These are phyloP conservation scores for Xylariaceae sp. DNA, from an alignment of 2,329 filamentous ascomycete genomes.

Conservation along the genomic window DNA sequence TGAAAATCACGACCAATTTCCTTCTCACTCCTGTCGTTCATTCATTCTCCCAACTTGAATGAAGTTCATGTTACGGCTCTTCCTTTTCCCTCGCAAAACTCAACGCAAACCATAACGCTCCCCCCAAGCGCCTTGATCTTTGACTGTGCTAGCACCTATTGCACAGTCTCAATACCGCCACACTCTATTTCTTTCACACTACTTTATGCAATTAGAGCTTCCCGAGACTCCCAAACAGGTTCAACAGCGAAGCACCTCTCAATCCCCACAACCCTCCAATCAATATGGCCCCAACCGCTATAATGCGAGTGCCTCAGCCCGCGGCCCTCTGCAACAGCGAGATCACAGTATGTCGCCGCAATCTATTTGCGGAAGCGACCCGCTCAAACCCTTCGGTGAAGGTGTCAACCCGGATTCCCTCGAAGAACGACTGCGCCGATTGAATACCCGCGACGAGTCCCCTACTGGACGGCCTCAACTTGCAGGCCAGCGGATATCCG, in stretches of 20 bases:
- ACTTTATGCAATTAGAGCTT: slow-evolving; percentile 70
- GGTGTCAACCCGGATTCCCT: slow-evolving; percentile 51
- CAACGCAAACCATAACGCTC: background rate
- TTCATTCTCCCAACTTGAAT: slow-evolving; percentile 1
- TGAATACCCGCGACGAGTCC: slow-evolving; percentile 51
- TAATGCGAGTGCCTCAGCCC: slow-evolving; percentile 48
- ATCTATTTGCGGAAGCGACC: slow-evolving; percentile 40
- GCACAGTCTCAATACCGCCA: slow-evolving; percentile 55
- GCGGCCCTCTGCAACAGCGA: slow-evolving; percentile 41
- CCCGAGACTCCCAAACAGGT: slow-evolving; percentile 42
- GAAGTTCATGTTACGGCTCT: slow-evolving; percentile 7
- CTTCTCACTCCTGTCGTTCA: slow-evolving; percentile 1
- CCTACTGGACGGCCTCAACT: slow-evolving; percentile 36
- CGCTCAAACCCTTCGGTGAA: slow-evolving; percentile 34
- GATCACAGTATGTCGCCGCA: slow-evolving; percentile 46
- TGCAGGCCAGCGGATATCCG: slow-evolving; percentile 61
- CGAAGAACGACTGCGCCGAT: slow-evolving; percentile 57
- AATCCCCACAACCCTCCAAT: slow-evolving; percentile 43
- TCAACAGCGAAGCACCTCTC: slow-evolving; percentile 41
- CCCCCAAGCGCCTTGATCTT: slow-evolving; percentile 10
- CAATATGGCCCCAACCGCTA: slow-evolving; percentile 66
- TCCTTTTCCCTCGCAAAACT: slow-evolving; percentile 11
- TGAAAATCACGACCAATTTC: slow-evolving; percentile 17
- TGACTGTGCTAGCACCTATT: slow-evolving; percentile 58
- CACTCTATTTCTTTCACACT: slow-evolving; percentile 46